Conservation (phyloP, 2,329 filamentous ascomycete species). For the Hymenoscyphus repandus region DNA sequence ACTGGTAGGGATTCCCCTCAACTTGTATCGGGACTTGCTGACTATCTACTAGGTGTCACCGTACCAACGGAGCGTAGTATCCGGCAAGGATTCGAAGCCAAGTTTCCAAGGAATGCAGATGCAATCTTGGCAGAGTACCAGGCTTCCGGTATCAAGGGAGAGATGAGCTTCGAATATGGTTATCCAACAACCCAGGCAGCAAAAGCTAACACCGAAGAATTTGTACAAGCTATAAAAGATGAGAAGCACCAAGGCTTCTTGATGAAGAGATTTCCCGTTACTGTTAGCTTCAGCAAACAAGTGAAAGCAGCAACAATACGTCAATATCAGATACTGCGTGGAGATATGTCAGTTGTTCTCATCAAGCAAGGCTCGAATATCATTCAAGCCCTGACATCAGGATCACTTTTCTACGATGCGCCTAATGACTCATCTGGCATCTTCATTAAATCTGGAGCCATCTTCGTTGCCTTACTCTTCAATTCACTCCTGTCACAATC, state of each 20-base stretch:
- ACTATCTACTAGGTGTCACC: constrained; percentile 60
- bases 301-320: constrained; percentile 49
- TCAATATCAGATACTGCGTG: constrained; percentile 58
- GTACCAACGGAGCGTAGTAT: constrained; percentile 65
- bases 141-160: constrained; percentile 54
- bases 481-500: constrained; percentile 61
- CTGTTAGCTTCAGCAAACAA: constrained; percentile 47
- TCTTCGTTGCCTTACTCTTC: constrained; percentile 60
- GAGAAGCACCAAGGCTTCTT: constrained; percentile 43
- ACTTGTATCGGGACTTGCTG: neutral
- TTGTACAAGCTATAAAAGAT: constrained; percentile 44
- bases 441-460: constrained; percentile 55
- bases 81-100: constrained; percentile 5
- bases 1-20: neutral
- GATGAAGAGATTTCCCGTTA: constrained; percentile 47
- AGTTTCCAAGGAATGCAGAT: constrained; percentile 42
- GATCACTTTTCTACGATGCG: constrained; percentile 71
- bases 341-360: constrained; percentile 54
- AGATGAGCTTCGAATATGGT: constrained; percentile 53
- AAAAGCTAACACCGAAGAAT: constrained; percentile 38
- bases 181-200: constrained; percentile 47
- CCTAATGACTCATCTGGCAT: constrained; percentile 53
- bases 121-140: constrained; percentile 62
- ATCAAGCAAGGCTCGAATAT: constrained; percentile 55
- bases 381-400: constrained; percentile 63